Evolutionary conservation across 2,329 filamentous ascomycete species (phyloP).

Genomic region (Trichoderma hamatum): DNA sequence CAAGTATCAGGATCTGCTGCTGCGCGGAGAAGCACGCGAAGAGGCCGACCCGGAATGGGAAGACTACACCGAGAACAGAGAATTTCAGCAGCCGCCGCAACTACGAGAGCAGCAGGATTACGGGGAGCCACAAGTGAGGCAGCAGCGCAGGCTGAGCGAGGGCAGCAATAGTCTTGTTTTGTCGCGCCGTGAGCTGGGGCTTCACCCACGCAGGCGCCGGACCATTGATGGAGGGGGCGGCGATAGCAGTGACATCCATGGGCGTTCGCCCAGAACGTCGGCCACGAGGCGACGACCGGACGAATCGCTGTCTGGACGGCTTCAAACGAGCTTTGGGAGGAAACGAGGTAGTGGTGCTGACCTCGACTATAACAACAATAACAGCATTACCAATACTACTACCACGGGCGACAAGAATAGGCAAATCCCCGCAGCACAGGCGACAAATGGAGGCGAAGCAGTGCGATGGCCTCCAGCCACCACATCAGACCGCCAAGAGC

Average conservation of each 20-base stretch:
- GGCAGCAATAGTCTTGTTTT: constrained; percentile 21
- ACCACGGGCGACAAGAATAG: not conserved
- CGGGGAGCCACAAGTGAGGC: constrained; percentile 6
- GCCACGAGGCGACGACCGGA: constrained; percentile 19
- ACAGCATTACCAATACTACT: not conserved
- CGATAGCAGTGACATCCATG: constrained; percentile 6
- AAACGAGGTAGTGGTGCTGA: constrained; percentile 5
- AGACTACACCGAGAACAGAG: constrained; percentile 1
- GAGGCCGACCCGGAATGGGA: constrained; percentile 16
- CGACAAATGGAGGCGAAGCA: not conserved
- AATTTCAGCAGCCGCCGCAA: constrained; percentile 4
- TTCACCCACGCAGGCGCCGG: constrained; percentile 17
- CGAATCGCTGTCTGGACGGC: constrained; percentile 19
- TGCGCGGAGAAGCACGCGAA: constrained; percentile 24
- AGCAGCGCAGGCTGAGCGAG: constrained; percentile 20
- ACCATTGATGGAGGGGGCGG: constrained; percentile 16
- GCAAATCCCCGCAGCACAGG: not conserved
- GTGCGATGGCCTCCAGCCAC: constrained; percentile 62
- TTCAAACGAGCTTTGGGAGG: constrained; percentile 11
- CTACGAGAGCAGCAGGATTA: not conserved
- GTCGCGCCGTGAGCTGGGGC: constrained; percentile 2
- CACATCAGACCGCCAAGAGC: constrained; percentile 51
- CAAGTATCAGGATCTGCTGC: constrained; percentile 19
- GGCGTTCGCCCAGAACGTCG: constrained; percentile 16
- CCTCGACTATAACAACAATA: not conserved